These are phyloP conservation scores for Blastobotrys terrestris DNA, from an alignment of 805 yeast genomes.

Conservation along the genomic window DNA sequence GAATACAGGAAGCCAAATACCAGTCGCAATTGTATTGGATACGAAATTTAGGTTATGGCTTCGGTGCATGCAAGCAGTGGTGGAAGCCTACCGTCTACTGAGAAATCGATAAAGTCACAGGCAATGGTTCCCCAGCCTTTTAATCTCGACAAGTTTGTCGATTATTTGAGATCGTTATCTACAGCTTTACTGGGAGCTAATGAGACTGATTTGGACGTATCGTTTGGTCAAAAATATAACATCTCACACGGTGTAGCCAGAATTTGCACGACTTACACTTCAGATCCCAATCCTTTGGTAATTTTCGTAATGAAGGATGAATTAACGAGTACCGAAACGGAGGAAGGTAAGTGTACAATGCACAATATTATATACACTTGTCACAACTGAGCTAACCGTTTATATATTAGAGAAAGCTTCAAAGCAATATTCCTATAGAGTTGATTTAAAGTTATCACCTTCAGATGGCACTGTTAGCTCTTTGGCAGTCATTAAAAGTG, in stretches of 20 bases:
- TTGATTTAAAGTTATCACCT: conserved; percentile 14
- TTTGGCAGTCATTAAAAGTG: conserved; percentile 23
- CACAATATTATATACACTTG: not conserved
- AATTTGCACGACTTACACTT: conserved; percentile 16
- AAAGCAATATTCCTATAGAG: conserved; percentile 5
- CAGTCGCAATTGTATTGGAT: no score
- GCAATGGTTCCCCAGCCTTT: not conserved
- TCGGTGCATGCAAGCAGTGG: not conserved
- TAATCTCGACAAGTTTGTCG: conserved; percentile 2
- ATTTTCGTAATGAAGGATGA: conserved; percentile 21
- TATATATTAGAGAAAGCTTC: not conserved
- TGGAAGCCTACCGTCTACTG: not conserved
- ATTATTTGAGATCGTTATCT: conserved; percentile 14
- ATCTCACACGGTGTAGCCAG: conserved; percentile 1
- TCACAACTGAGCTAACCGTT: not conserved
- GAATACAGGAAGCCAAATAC: no score
- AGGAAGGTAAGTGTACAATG: conserved; percentile 8
- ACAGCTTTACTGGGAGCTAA: conserved; percentile 20
- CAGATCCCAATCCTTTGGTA: conserved; percentile 21
- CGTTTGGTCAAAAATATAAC: conserved; percentile 14
- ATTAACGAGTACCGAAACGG: conserved; percentile 3
- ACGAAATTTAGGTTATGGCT: no score
- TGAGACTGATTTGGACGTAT: conserved; percentile 17
- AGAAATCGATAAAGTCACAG: not conserved
- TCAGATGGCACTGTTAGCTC: conserved; percentile 11